phyloP scores from a whole-genome alignment of 106 monocot species.

The Chionographis japonica region DNA sequence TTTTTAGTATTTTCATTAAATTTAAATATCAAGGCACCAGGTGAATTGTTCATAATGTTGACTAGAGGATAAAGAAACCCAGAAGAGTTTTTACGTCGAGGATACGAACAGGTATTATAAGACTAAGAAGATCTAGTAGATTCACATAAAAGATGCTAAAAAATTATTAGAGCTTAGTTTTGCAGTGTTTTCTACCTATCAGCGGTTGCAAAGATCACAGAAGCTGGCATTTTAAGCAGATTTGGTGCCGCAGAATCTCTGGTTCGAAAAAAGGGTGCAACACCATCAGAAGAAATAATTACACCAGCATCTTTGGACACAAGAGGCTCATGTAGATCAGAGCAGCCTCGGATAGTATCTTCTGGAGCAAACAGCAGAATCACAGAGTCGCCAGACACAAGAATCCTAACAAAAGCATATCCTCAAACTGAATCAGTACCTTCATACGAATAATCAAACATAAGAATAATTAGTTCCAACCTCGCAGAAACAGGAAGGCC shows the following conservation, averaged over 20 bases:
- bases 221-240: slow-evolving; percentile 37
- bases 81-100: no score
- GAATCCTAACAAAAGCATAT: slow-evolving; percentile 39
- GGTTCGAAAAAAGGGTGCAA: slow-evolving; percentile 46
- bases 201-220: slow-evolving; percentile 54
- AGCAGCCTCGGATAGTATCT: slow-evolving; percentile 33
- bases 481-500: slow-evolving; percentile 73
- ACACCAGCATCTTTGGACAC: slow-evolving; percentile 53
- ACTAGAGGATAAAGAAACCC: no score
- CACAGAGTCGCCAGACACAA: slow-evolving; percentile 51
- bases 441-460: not conserved
- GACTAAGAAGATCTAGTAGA: no score
- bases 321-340: slow-evolving; percentile 31
- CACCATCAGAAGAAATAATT: slow-evolving; percentile 50
- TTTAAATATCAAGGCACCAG: no score
- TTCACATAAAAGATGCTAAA: no score
- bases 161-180: no score
- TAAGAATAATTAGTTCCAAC: slow-evolving; percentile 20
- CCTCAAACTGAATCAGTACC: not conserved
- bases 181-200: slow-evolving; percentile 52
- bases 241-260: slow-evolving; percentile 12
- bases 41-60: no score
- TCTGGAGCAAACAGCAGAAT: slow-evolving; percentile 66
- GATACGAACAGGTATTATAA: no score
- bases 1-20: no score